Conservation (phyloP, 2,329 filamentous ascomycete genomes). For the Verticillium zaregamsianum region DNA sequence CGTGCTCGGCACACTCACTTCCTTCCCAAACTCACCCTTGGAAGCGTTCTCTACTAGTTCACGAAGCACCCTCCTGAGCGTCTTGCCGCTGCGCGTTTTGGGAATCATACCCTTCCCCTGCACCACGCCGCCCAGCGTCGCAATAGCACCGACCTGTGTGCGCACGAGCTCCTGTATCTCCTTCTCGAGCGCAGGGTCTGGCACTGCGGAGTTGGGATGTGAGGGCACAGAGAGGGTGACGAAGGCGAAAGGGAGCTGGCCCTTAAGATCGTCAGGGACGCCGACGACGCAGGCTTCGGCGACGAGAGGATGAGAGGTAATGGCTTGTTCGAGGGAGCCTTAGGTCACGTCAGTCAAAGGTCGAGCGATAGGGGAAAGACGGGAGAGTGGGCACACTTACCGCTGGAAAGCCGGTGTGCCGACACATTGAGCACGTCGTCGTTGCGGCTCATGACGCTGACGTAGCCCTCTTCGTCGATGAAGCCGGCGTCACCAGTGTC, state of each 20-base stretch:
- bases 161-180: conserved; percentile 73
- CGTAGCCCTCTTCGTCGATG: conserved; percentile 70
- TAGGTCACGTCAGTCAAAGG: neutral
- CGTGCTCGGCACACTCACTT: conserved; percentile 73
- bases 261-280: conserved; percentile 81
- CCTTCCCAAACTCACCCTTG: conserved; percentile 66
- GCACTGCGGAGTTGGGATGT: conserved; percentile 47
- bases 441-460: conserved; percentile 59
- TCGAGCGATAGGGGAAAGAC: neutral
- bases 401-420: conserved; percentile 84
- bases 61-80: conserved; percentile 72
- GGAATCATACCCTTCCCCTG: conserved; percentile 85
- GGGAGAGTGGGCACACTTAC: conserved; percentile 37
- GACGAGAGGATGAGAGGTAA: conserved; percentile 73
- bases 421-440: conserved; percentile 97
- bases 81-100: conserved; percentile 90
- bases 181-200: conserved; percentile 35
- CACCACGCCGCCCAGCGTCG: conserved; percentile 79
- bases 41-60: conserved; percentile 82
- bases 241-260: conserved; percentile 89
- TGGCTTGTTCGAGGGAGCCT: conserved; percentile 88
- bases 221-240: conserved; percentile 50
- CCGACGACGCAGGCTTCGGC: conserved; percentile 84
- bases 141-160: conserved; percentile 81
- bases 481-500: conserved; percentile 90